These are phyloP conservation scores for Globisporangium yorkense DNA, from an alignment of 352 stramenopile genomes.

Conservation along the genomic window DNA sequence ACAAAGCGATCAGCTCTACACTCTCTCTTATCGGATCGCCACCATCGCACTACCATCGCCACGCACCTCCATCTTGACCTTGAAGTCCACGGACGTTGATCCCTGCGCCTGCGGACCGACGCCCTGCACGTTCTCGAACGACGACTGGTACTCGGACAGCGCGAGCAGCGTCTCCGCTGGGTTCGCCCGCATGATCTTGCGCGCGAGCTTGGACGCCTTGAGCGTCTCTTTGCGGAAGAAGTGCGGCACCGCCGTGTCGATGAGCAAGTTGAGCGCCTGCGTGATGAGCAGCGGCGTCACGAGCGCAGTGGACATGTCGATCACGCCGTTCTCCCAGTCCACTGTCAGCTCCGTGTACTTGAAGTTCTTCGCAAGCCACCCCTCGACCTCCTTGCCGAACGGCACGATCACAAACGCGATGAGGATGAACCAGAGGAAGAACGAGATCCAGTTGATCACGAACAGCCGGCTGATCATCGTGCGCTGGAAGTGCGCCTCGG, in stretches of 20 bases:
- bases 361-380: conserved; percentile 72
- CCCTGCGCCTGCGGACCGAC: conserved; percentile 20
- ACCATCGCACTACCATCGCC: background rate
- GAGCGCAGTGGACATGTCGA: conserved; percentile 85
- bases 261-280: conserved; percentile 77
- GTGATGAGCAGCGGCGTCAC: conserved; percentile 83
- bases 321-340: conserved; percentile 77
- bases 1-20: background rate
- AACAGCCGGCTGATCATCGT: conserved; percentile 86
- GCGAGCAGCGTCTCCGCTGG: conserved; percentile 75
- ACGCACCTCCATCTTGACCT: conserved; percentile 77
- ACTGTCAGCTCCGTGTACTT: conserved; percentile 80
- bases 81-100: conserved; percentile 48
- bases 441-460: conserved; percentile 88
- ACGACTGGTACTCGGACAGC: conserved; percentile 78
- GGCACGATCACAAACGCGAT: conserved; percentile 86
- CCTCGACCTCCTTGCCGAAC: conserved; percentile 75
- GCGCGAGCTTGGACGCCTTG: conserved; percentile 67
- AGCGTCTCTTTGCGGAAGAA: conserved; percentile 57
- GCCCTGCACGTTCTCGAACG: conserved; percentile 56
- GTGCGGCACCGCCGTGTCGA: conserved; percentile 73
- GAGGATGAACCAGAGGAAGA: conserved; percentile 88
- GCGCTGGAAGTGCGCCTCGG: conserved; percentile 72
- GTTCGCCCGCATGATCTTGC: conserved; percentile 79
- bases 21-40: background rate